These are phyloP conservation scores for Scytalidium sp. DNA, from an alignment of 2,329 filamentous ascomycete genomes.

Conservation along the genomic window DNA sequence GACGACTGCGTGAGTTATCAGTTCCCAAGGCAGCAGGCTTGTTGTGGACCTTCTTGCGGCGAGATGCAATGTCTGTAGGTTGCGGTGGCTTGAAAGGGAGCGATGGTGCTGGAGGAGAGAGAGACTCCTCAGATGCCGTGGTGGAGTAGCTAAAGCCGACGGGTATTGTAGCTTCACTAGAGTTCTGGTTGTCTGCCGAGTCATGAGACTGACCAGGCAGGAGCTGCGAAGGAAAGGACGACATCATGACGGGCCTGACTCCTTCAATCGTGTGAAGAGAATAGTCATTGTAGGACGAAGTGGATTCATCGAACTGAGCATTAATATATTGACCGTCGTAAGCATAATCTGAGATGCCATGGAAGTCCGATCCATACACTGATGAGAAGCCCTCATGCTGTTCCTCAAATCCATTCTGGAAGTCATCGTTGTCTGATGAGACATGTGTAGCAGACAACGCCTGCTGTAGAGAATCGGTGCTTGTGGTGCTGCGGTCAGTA, in stretches of 20 bases:
- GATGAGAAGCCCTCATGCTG: conserved; percentile 10
- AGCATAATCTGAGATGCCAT: neutral
- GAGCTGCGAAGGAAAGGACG: conserved; percentile 20
- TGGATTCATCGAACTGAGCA: neutral
- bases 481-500: conserved; percentile 19
- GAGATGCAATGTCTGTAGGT: conserved; percentile 25
- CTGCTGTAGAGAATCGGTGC: conserved; percentile 24
- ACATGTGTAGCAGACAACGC: conserved; percentile 20
- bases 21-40: conserved; percentile 26
- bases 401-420: conserved; percentile 11
- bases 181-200: conserved; percentile 14
- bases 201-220: conserved; percentile 11
- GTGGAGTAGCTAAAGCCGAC: conserved; percentile 19
- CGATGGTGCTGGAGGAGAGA: conserved; percentile 20
- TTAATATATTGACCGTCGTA: neutral
- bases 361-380: conserved; percentile 8
- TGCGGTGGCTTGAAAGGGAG: conserved; percentile 26
- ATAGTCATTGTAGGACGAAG: neutral
- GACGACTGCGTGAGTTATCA: conserved; percentile 20
- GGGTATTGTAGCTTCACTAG: conserved; percentile 8
- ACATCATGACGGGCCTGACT: conserved; percentile 9
- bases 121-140: conserved; percentile 14
- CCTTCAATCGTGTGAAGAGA: neutral
- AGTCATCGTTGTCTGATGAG: conserved; percentile 15
- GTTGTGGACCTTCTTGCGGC: conserved; percentile 26